These are phyloP conservation scores for Colletotrichum tropicicola DNA, from an alignment of 2,329 filamentous ascomycete species.

Conservation along the genomic window DNA sequence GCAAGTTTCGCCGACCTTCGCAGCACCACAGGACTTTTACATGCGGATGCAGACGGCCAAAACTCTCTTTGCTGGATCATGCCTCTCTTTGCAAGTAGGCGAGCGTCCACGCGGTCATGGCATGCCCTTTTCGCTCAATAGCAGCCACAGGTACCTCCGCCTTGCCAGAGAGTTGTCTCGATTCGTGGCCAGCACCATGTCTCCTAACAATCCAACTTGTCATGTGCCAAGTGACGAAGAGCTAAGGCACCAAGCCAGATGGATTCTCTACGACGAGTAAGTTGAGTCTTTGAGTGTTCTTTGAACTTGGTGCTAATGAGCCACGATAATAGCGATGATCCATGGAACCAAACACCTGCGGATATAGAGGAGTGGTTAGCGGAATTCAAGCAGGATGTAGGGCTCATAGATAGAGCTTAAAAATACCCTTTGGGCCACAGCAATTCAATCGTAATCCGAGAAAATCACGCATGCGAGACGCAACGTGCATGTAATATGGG, in stretches of 20 bases:
- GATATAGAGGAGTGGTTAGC: constrained; percentile 22
- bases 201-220: constrained; percentile 38
- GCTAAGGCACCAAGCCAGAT: constrained; percentile 42
- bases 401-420: not conserved
- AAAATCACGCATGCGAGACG: no score
- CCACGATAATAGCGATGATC: constrained; percentile 9
- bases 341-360: constrained; percentile 30
- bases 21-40: constrained; percentile 11
- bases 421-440: no score
- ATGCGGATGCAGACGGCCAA: constrained; percentile 3
- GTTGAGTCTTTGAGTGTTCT: not conserved
- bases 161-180: constrained; percentile 34
- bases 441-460: no score
- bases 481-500: no score
- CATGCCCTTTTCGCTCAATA: constrained; percentile 33
- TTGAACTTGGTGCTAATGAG: not conserved
- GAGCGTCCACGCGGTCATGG: not conserved
- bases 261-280: constrained; percentile 41
- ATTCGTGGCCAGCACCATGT: constrained; percentile 40
- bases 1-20: no score
- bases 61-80: constrained; percentile 3
- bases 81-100: not conserved
- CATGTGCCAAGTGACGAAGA: constrained; percentile 45
- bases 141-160: constrained; percentile 36
- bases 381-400: constrained; percentile 19